These are phyloP conservation scores for Thielaviopsis populi DNA, from an alignment of 2,329 filamentous ascomycete genomes.

Conservation along the genomic window DNA sequence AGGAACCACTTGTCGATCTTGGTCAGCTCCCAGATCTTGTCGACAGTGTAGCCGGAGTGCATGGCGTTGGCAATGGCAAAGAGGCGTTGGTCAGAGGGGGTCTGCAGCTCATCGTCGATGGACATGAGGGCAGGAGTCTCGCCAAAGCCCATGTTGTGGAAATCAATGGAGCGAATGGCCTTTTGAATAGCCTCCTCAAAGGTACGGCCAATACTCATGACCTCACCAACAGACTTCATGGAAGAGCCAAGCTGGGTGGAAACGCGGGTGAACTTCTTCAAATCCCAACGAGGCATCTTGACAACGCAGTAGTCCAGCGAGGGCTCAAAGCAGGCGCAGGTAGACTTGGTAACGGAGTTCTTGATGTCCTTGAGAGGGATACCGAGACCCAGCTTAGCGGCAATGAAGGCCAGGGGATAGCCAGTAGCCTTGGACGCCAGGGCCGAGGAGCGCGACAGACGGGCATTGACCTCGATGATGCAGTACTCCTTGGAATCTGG, in stretches of 20 bases:
- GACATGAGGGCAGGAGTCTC: constrained; percentile 80
- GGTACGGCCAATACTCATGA: constrained; percentile 93
- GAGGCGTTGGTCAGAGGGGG: constrained; percentile 88
- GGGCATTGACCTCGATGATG: constrained; percentile 97
- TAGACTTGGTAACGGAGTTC: constrained; percentile 90
- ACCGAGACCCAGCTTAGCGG: constrained; percentile 85
- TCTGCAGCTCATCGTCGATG: constrained; percentile 90
- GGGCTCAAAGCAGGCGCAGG: constrained; percentile 94
- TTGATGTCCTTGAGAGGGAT: constrained; percentile 94
- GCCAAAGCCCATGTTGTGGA: constrained; percentile 88
- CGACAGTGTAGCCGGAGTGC: constrained; percentile 81
- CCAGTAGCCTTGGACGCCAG: constrained; percentile 94
- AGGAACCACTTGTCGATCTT: constrained; percentile 99
- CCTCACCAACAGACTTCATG: constrained; percentile 99
- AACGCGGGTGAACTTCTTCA: constrained; percentile 97
- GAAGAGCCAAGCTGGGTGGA: constrained; percentile 92
- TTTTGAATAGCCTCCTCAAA: constrained; percentile 99
- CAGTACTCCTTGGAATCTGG: constrained; percentile 93
- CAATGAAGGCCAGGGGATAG: constrained; percentile 90
- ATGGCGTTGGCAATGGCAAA: constrained; percentile 98
- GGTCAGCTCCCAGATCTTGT: constrained; percentile 96
- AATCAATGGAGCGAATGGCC: constrained; percentile 88
- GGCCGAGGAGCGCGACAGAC: constrained; percentile 87
- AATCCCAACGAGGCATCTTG: constrained; percentile 96
- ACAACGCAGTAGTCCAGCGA: constrained; percentile 96